Percentiles rank a stretch among this genome's conserved stretches.
Conservation (phyloP, 495 filamentous ascomycete species). For the Massariosphaeria phaeospora region DNA sequence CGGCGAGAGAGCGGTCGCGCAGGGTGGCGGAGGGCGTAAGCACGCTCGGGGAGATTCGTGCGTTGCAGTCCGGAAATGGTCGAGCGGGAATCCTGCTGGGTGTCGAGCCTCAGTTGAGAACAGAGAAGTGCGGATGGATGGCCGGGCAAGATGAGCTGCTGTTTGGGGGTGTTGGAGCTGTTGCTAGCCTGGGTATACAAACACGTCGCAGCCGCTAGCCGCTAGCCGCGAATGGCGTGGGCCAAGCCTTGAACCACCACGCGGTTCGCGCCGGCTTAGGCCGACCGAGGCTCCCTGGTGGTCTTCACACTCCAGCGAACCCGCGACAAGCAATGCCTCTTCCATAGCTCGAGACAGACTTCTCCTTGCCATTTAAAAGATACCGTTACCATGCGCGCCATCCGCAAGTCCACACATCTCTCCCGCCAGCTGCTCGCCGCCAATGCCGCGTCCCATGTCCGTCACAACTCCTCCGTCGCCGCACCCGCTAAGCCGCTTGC, state of each 20-base stretch:
- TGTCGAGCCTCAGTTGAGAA: no score
- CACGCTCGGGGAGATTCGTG: no score
- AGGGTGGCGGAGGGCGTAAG: slow-evolving; percentile 1
- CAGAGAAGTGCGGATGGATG: no score
- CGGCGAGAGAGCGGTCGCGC: neutral
- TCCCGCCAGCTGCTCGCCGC: slow-evolving; percentile 20
- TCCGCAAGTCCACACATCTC: slow-evolving; percentile 23
- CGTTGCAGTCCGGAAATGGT: no score
- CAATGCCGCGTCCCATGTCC: slow-evolving; percentile 15
- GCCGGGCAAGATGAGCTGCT: no score
- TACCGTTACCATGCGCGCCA: slow-evolving; percentile 23
- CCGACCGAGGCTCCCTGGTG: slow-evolving; percentile 14
- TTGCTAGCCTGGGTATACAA: no score
- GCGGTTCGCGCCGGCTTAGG: slow-evolving; percentile 22
- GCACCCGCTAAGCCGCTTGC: slow-evolving; percentile 54
- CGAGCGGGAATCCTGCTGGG: no score
- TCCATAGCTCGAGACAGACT: neutral
- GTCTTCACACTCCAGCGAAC: neutral
- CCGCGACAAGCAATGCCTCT: neutral
- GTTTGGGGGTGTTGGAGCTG: no score
- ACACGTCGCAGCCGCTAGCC: no score
- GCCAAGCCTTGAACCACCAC: slow-evolving; percentile 12
- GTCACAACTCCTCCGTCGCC: slow-evolving; percentile 18
- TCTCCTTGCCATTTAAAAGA: neutral
- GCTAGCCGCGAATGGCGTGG: neutral